Evolutionary conservation across 1,284 basidiomycete genomes (phyloP), one percentile per base, ranked within the genome.

Genomic region (Coniophora puteana): DNA sequence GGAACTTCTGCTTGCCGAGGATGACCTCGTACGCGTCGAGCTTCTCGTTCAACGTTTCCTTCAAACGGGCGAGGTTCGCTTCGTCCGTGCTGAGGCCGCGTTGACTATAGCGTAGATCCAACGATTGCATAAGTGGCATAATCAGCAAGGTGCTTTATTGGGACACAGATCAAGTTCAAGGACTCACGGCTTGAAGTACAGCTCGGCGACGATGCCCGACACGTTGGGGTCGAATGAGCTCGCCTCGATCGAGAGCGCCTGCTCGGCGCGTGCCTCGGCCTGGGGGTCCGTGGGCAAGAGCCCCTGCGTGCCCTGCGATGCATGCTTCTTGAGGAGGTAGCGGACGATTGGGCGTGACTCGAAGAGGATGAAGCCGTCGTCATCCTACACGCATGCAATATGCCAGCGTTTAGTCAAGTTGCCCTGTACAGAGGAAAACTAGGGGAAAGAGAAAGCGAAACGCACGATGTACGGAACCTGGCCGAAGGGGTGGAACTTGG

Each of bases 401-500:
- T 14, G 26, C n/a, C 29, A 31, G 29, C 7, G 14, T 14, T 31
- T 18, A 27, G 26, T n/a, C n/a, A 10, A 27, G 10, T 10, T 10
- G 10, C n/a, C 26, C 10, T 20, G 13, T 27, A 10, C 26, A 27
- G n/a, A 10, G 26, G 26, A 27, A 10, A n/a, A 27, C 26, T 10
- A 10, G 26, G n/a, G 26, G 26, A 27, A n/a, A n/a, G n/a, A 27
- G 10, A 27, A 27, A n/a, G n/a, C n/a, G n/a, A n/a, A 13, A 57
- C 65, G 27, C 49, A 71, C 72, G 38, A 82, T 63, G 56, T 70
- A 76, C 4, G 79, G 79, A 44, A 82, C 62, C 54, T 76, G 74
- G 20, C 76, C 77, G 53, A 82, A 82, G 0, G 80, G 79, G 45
- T 82, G 77, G 18, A 70, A 65, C 23, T 54, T 58, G 32, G 72